Evolutionary conservation across 176 grass and related monocot genomes (phyloP).

Genomic region (Hsuehochloa calcarea): DNA sequence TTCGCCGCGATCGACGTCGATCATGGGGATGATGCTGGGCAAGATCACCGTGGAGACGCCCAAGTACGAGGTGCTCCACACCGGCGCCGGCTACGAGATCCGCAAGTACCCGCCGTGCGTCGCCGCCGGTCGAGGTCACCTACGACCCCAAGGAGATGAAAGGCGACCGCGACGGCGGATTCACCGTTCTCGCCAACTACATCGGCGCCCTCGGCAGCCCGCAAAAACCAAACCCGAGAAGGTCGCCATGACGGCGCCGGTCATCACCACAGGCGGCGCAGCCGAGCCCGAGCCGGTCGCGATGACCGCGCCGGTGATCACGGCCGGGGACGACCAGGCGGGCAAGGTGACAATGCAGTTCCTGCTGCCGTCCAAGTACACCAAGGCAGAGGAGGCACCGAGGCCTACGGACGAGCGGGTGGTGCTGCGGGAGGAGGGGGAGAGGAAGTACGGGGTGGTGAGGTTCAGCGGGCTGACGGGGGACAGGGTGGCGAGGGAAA

Average conservation of each 20-base stretch:
- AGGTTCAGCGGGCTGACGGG: slow-evolving; percentile 69
- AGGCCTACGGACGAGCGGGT: slow-evolving; percentile 75
- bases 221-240: slow-evolving; percentile 70
- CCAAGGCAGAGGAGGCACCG: slow-evolving; percentile 64
- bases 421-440: slow-evolving; percentile 58
- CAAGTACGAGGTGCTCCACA: slow-evolving; percentile 74
- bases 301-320: slow-evolving; percentile 81
- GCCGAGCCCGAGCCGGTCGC: slow-evolving; percentile 55
- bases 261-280: slow-evolving; percentile 40
- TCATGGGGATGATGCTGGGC: slow-evolving; percentile 78
- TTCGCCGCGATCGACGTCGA: not conserved
- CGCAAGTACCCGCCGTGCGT: slow-evolving; percentile 67
- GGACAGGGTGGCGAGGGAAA: slow-evolving; percentile 64
- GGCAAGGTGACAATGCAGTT: slow-evolving; percentile 77
- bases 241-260: slow-evolving; percentile 85
- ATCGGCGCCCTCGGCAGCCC: slow-evolving; percentile 83
- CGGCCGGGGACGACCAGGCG: slow-evolving; percentile 15
- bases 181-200: slow-evolving; percentile 78
- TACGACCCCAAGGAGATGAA: slow-evolving; percentile 71
- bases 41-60: slow-evolving; percentile 91
- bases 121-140: slow-evolving; percentile 75
- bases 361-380: slow-evolving; percentile 79
- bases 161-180: slow-evolving; percentile 69
- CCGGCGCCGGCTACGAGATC: slow-evolving; percentile 86
- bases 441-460: slow-evolving; percentile 67